phyloP scores from a whole-genome alignment of 768 basidiomycete genomes.

The Phylloporus scabripes region DNA sequence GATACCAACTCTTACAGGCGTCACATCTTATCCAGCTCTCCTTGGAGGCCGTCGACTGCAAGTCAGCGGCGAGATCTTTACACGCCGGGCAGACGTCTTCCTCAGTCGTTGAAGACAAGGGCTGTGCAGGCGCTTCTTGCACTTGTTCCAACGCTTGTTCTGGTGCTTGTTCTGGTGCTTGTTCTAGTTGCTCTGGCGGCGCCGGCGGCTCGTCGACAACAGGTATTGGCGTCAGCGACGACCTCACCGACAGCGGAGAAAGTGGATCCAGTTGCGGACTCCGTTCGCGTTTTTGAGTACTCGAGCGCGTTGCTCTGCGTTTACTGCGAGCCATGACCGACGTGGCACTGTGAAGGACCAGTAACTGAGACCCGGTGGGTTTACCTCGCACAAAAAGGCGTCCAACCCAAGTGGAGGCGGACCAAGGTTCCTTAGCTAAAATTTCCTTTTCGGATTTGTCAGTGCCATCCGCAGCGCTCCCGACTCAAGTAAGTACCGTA shows the following conservation, averaged over 20 bases:
- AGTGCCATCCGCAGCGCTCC: background rate
- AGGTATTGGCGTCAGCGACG: constrained; percentile 25
- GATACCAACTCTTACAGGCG: constrained; percentile 76
- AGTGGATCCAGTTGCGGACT: constrained; percentile 30
- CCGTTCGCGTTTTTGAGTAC: constrained; percentile 32
- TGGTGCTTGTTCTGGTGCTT: constrained; percentile 3
- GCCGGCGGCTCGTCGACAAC: constrained; percentile 13
- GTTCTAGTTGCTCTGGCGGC: constrained; percentile 8
- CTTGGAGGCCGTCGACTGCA: constrained; percentile 42
- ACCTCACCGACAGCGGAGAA: constrained; percentile 28
- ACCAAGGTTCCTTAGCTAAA: constrained; percentile 23
- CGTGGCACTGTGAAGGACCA: constrained; percentile 7
- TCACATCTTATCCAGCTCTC: constrained; percentile 84
- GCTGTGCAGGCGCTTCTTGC: constrained; percentile 11
- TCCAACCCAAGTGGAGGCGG: constrained; percentile 1
- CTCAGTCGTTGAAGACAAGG: constrained; percentile 10
- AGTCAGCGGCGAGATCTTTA: constrained; percentile 29
- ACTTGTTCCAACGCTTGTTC: constrained; percentile 14
- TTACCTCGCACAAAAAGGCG: constrained; percentile 11
- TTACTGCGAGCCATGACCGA: constrained; percentile 39
- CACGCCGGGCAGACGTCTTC: constrained; percentile 50
- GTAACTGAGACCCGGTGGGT: constrained; percentile 4
- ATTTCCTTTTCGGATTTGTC: constrained; percentile 13
- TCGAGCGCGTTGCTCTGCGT: constrained; percentile 39
- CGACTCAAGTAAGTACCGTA: too few relatives aligned